Evolutionary conservation across 2,329 filamentous ascomycete genomes (phyloP).

Genomic region (Alternaria sp.): DNA sequence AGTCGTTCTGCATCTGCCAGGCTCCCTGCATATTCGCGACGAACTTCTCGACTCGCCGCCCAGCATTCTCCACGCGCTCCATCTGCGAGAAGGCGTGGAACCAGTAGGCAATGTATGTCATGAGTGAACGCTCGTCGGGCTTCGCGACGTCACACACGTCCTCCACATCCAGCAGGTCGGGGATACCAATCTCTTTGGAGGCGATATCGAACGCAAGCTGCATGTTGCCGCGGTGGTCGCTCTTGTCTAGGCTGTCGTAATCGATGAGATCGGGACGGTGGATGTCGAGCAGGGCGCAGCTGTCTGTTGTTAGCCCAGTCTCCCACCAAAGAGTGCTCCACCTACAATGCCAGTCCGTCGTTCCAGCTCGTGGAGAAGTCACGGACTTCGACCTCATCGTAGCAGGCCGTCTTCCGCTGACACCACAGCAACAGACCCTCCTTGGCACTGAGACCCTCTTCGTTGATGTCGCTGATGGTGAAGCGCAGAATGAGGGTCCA

Average conservation of each 20-base stretch:
- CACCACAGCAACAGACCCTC: constrained; percentile 96
- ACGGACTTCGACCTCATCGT: constrained; percentile 92
- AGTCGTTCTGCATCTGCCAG: constrained; percentile 99
- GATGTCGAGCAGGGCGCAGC: constrained; percentile 91
- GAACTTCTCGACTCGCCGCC: constrained; percentile 95
- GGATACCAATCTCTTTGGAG: constrained; percentile 94
- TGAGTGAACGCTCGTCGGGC: constrained; percentile 93
- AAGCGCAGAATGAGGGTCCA: constrained; percentile 98
- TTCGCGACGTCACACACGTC: constrained; percentile 97
- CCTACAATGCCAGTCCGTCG: constrained; percentile 85
- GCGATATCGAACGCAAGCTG: constrained; percentile 97
- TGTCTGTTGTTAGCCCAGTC: constrained; percentile 28
- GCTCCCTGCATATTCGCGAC: constrained; percentile 98
- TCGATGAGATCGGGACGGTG: constrained; percentile 97
- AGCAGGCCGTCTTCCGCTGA: constrained; percentile 97
- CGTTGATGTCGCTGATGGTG: constrained; percentile 98
- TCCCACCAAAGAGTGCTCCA: neutral
- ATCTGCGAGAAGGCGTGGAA: constrained; percentile 99
- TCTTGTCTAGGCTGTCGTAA: constrained; percentile 92
- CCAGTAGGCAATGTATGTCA: constrained; percentile 99
- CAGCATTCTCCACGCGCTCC: constrained; percentile 97
- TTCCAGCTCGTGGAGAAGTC: constrained; percentile 98
- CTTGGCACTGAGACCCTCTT: constrained; percentile 96
- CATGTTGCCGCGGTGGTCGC: constrained; percentile 95
- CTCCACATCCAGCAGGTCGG: constrained; percentile 92